Evolutionary conservation across 805 yeast species (phyloP).

Genomic region (Peterozyma xylosa): DNA sequence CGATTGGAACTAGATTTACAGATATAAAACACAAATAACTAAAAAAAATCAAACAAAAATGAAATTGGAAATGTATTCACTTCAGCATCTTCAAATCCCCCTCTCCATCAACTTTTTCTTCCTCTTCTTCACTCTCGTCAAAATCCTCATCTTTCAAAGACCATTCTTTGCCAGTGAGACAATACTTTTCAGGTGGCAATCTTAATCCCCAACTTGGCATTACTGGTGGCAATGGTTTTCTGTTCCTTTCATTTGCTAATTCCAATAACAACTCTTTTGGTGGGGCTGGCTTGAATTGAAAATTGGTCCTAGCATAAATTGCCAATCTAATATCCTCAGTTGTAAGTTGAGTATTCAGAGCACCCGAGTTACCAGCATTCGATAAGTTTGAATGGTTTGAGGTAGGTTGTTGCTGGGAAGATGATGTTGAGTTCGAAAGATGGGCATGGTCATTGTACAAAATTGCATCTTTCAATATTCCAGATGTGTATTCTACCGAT

Average conservation of each 20-base stretch:
- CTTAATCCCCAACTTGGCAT: slow-evolving; percentile 88
- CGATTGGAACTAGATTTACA: no score
- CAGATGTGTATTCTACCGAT: slow-evolving; percentile 59
- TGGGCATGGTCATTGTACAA: slow-evolving; percentile 80
- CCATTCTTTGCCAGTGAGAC: slow-evolving; percentile 81
- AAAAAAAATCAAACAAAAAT: no score
- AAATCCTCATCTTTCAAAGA: slow-evolving; percentile 44
- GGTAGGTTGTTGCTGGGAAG: neutral
- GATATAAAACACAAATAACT: no score
- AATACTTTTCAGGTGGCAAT: slow-evolving; percentile 95
- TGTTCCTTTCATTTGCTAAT: slow-evolving; percentile 86
- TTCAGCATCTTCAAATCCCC: no score
- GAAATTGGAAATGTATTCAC: no score
- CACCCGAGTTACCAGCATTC: slow-evolving; percentile 30
- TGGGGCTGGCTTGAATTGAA: slow-evolving; percentile 92
- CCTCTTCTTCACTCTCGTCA: slow-evolving; percentile 5
- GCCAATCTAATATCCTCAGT: slow-evolving; percentile 91
- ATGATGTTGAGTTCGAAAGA: slow-evolving; percentile 13
- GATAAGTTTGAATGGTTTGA: slow-evolving; percentile 16
- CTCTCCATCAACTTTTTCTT: no score
- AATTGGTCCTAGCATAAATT: slow-evolving; percentile 88
- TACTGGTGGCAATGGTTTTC: slow-evolving; percentile 84
- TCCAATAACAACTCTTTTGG: slow-evolving; percentile 90
- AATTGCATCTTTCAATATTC: slow-evolving; percentile 83
- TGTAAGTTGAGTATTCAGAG: slow-evolving; percentile 45